Base-by-base conservation (phyloP, 371 early-diverging fungal species). In the Mucor circinelloides region DNA sequence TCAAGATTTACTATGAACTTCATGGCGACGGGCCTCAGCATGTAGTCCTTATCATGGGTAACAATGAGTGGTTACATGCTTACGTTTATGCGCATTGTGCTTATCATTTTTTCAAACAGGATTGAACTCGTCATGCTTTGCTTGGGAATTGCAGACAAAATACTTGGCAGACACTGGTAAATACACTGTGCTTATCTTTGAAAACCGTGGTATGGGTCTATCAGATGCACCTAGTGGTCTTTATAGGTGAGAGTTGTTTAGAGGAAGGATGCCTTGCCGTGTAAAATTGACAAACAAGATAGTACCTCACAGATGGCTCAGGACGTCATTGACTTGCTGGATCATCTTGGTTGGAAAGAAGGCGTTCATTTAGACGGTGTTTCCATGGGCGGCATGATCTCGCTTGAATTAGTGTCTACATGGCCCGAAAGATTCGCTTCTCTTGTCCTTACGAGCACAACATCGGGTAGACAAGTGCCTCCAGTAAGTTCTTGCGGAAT, bases 371-470 rank as follows among this genome's bases (percentile, higher is more conserved):
- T 91, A 30, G 75, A 80, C 54, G 93, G 92, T 9, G 75, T 91
- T 1, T 88, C 88, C 7, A 90, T 92, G 90, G 91, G 92, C 27
- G 89, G 88, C 25, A 90, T 90, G 90, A 84, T 90, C 38, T 76
- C 89, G 2, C 85, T 87, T 58, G 82, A 86, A 42, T 59, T 90
- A 50, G 82, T 74, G 7, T 57, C 60, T 25, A 40, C 60, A 6
- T 67, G 73, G 57, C 77, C 79, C 0, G 62, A 65, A 23, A 36
- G 71, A 25, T 70, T 82, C 46, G 31, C 48, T 38, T 75, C 80
- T 1, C 28, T 80, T 6, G 66, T 70, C 21, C 50, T 80, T 13
- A 78, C 74, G 0, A 73, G 73, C 6, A 76, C 79, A 1, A 64
- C 74, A 6, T 44, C 78, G 1, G 70, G 72, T 9, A 34, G 64